These are phyloP conservation scores for Byssothecium circinans DNA, from an alignment of 2,329 filamentous ascomycete species.

Conservation along the genomic window DNA sequence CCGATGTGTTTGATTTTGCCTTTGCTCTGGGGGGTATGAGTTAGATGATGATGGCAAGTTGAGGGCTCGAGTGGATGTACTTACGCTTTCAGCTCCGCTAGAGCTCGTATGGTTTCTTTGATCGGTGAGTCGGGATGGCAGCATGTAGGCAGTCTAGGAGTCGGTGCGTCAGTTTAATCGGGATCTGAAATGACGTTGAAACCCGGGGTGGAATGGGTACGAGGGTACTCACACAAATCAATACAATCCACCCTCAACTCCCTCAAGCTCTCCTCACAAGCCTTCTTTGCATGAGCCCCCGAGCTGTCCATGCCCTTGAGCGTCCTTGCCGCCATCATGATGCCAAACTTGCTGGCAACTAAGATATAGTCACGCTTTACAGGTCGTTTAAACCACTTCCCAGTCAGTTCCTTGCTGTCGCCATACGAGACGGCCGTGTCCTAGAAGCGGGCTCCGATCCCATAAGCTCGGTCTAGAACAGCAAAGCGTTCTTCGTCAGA, in stretches of 20 bases:
- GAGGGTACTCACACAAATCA: constrained; percentile 49
- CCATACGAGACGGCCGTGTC: constrained; percentile 22
- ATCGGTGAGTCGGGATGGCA: constrained; percentile 42
- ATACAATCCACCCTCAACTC: constrained; percentile 43
- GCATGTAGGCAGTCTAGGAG: constrained; percentile 41
- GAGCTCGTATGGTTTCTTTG: constrained; percentile 49
- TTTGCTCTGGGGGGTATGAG: no score
- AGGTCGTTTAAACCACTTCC: constrained; percentile 26
- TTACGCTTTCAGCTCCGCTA: constrained; percentile 45
- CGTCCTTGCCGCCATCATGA: constrained; percentile 9
- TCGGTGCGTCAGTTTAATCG: neutral
- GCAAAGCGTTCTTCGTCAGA: no score
- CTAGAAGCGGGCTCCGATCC: no score
- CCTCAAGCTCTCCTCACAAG: constrained; percentile 37
- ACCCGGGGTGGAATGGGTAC: no score
- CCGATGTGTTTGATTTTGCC: no score
- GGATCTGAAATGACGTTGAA: no score
- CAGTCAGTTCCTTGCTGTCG: constrained; percentile 25
- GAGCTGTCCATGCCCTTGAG: constrained; percentile 35
- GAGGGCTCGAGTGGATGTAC: constrained; percentile 6
- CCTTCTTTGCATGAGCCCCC: constrained; percentile 39
- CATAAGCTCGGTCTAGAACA: no score
- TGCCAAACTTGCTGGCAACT: constrained; percentile 20
- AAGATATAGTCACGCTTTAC: constrained; percentile 14
- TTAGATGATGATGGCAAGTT: no score